Conservation (phyloP, 441 rosid species). For the Populus hybrid region DNA sequence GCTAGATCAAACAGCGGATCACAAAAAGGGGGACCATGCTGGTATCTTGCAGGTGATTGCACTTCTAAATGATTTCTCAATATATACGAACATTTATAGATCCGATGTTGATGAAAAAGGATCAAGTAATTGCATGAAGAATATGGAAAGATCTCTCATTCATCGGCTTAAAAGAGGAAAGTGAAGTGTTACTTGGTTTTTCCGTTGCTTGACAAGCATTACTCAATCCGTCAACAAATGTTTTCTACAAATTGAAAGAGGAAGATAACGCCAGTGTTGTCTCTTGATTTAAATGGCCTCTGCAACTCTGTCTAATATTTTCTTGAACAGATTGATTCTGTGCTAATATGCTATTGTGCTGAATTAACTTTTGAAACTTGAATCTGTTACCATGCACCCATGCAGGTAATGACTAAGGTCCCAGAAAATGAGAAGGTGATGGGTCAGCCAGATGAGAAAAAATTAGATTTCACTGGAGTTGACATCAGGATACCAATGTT, state of each 20-base stretch:
- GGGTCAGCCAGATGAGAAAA: constrained; percentile 62
- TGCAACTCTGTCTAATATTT: background rate
- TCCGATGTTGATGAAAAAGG: background rate
- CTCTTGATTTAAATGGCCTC: no score
- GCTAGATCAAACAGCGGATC: constrained; percentile 57
- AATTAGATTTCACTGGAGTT: constrained; percentile 65
- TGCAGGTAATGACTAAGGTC: constrained; percentile 74
- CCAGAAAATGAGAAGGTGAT: constrained; percentile 69
- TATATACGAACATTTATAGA: background rate
- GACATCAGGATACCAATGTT: constrained; percentile 84
- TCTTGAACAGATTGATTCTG: background rate
- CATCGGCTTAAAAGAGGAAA: background rate
- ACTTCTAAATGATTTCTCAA: background rate
- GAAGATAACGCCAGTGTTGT: no score
- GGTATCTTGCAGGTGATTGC: constrained; percentile 68
- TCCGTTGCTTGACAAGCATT: background rate
- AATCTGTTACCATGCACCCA: constrained; percentile 6
- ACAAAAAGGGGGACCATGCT: constrained; percentile 81
- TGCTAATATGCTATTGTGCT: background rate
- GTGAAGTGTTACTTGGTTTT: background rate
- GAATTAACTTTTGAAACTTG: constrained; percentile 4
- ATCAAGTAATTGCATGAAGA: background rate
- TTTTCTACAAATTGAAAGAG: background rate
- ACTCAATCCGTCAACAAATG: background rate
- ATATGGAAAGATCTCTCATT: background rate